Evolutionary conservation across 164 flowering plant genomes (phyloP).

Genomic region (Piper longum): DNA sequence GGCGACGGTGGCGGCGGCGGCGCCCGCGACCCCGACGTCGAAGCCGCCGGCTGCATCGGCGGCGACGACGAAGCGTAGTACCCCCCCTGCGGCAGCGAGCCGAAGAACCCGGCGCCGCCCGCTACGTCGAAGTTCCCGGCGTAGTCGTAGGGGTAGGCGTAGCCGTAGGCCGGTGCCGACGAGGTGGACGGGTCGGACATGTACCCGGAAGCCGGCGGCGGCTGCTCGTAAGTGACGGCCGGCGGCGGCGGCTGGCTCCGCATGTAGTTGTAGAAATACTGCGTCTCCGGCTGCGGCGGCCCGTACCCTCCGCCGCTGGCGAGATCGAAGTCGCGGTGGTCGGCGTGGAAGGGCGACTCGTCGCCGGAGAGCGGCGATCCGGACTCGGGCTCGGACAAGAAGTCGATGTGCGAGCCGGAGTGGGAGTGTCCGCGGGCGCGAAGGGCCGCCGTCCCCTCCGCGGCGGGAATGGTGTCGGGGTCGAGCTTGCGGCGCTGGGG

Average conservation of each 20-base stretch:
- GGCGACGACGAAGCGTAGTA: conserved; percentile 12
- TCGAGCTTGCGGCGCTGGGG: conserved; percentile 8
- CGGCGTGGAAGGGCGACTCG: conserved; percentile 19
- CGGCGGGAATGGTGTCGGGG: conserved; percentile 5
- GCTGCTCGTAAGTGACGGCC: conserved; percentile 50
- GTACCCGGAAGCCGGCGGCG: conserved; percentile 38
- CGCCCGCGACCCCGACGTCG: conserved; percentile 36
- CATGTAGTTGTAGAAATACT: conserved; percentile 50
- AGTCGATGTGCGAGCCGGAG: conserved; percentile 21
- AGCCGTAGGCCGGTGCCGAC: conserved; percentile 14
- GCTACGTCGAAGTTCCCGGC: too few species aligned
- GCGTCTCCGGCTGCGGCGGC: not conserved
- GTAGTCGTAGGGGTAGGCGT: conserved; percentile 10
- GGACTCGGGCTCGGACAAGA: conserved; percentile 20
- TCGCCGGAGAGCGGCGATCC: conserved; percentile 23
- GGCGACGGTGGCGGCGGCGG: conserved; percentile 91
- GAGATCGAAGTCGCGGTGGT: conserved; percentile 7
- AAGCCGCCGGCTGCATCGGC: not conserved
- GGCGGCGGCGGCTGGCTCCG: conserved; percentile 28
- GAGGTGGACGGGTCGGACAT: conserved; percentile 35
- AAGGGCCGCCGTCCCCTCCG: not conserved
- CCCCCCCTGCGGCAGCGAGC: conserved; percentile 7
- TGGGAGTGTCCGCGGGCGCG: conserved; percentile 14
- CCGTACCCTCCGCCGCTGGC: conserved; percentile 2
- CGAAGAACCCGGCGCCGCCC: conserved; percentile 13